These are phyloP conservation scores for Glaciozyma martinii DNA, from an alignment of 768 basidiomycete genomes.

Conservation along the genomic window DNA sequence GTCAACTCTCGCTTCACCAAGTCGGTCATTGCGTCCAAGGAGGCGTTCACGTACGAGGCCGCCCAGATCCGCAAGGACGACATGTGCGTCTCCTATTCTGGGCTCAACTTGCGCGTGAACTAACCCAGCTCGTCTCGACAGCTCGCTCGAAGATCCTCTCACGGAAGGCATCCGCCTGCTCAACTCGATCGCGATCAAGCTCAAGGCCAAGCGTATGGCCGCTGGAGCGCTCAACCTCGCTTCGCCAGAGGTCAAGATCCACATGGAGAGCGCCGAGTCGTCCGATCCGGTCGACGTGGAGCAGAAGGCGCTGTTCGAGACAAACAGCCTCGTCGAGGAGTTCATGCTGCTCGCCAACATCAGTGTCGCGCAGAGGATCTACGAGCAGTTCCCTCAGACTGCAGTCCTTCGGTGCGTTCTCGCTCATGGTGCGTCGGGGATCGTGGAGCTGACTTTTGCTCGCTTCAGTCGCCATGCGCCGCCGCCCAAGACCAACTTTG, in stretches of 20 bases:
- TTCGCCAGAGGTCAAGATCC: conserved; percentile 96
- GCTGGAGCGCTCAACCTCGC: conserved; percentile 97
- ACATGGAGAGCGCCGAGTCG: conserved; percentile 83
- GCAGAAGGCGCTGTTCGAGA: conserved; percentile 83
- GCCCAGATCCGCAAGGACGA: conserved; percentile 92
- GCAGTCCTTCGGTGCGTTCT: conserved; percentile 67
- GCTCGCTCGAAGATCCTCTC: conserved; percentile 66
- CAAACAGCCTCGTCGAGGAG: conserved; percentile 94
- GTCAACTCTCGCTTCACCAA: conserved; percentile 85
- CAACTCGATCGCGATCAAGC: conserved; percentile 72
- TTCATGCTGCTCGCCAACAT: conserved; percentile 99
- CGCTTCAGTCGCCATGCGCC: conserved; percentile 70
- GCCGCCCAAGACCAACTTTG: conserved; percentile 87
- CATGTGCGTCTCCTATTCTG: conserved; percentile 49
- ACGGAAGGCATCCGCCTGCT: conserved; percentile 80
- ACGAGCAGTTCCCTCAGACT: conserved; percentile 90
- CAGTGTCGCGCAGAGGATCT: conserved; percentile 81
- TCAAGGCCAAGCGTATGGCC: conserved; percentile 76
- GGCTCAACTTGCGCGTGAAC: background rate
- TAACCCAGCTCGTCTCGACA: conserved; percentile 37
- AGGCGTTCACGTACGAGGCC: conserved; percentile 92
- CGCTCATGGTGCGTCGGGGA: background rate
- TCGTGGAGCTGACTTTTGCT: background rate
- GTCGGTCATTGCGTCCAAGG: conserved; percentile 92
- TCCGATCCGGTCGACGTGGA: conserved; percentile 95